Conservation (phyloP, 2,329 filamentous ascomycete species). For the Penicillium sp. region DNA sequence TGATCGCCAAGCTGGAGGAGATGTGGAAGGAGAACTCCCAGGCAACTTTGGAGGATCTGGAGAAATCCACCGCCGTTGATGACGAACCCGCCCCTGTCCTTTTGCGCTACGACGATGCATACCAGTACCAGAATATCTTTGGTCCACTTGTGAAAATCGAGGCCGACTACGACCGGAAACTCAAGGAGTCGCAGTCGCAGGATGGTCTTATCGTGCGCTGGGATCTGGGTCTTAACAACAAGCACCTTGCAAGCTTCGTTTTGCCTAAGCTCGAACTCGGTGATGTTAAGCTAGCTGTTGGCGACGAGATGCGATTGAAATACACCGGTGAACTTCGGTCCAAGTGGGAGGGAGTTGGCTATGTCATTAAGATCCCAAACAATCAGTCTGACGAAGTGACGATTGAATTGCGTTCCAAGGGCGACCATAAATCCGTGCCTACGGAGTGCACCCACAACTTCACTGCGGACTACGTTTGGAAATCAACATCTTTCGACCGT, state of each 20-base stretch:
- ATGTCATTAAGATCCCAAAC: constrained; percentile 99
- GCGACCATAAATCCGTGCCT: constrained; percentile 92
- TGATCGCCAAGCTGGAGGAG: constrained; percentile 95
- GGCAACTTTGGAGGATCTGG: constrained; percentile 86
- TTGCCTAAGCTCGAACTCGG: constrained; percentile 96
- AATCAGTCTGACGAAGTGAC: constrained; percentile 98
- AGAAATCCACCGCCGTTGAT: constrained; percentile 87
- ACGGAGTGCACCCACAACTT: constrained; percentile 98
- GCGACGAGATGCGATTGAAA: constrained; percentile 96
- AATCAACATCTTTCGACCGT: constrained; percentile 96
- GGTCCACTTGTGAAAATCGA: constrained; percentile 98
- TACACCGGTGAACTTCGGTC: constrained; percentile 92
- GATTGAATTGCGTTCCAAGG: constrained; percentile 89
- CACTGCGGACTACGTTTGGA: constrained; percentile 98
- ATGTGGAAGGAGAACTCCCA: constrained; percentile 96
- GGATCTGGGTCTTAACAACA: constrained; percentile 96
- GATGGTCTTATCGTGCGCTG: constrained; percentile 92
- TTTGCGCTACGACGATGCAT: constrained; percentile 93
- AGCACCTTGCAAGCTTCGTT: constrained; percentile 92
- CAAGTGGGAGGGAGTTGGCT: constrained; percentile 96
- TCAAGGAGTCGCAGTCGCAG: constrained; percentile 97
- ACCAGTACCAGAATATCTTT: constrained; percentile 98
- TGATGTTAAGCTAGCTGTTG: constrained; percentile 95
- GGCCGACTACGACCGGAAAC: constrained; percentile 97
- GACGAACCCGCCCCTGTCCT: constrained; percentile 93